Conservation (phyloP, 805 yeast genomes). For the Metschnikowia rubicola region DNA sequence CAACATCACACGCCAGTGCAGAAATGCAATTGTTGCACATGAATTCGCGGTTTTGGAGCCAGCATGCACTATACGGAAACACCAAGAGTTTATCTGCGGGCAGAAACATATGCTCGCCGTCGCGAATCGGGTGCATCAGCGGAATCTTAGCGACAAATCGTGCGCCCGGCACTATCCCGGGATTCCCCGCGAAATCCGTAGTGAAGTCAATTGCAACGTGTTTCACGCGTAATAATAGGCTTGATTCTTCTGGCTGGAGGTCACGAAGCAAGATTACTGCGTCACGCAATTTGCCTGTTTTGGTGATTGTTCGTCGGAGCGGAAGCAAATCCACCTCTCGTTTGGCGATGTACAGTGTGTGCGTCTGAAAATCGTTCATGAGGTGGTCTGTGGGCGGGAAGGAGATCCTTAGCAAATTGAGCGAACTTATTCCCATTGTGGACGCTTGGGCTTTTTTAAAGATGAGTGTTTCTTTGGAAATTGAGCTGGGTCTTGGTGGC, state of each 20-base stretch:
- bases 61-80: conserved; percentile 35
- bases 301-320: conserved; percentile 8
- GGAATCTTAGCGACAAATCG: conserved; percentile 30
- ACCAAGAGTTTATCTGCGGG: conserved; percentile 20
- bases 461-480: neutral
- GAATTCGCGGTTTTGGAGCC: conserved; percentile 19
- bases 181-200: conserved; percentile 3
- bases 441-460: neutral
- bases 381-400: conserved; percentile 1
- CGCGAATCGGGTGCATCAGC: conserved; percentile 12
- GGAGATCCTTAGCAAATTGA: neutral
- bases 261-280: conserved; percentile 10
- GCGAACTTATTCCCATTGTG: neutral
- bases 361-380: conserved; percentile 2
- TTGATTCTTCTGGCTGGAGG: conserved; percentile 5
- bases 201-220: conserved; percentile 15
- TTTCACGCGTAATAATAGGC: conserved; percentile 13
- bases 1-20: conserved; percentile 1
- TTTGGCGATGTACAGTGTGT: conserved; percentile 8
- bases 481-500: neutral
- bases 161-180: conserved; percentile 32
- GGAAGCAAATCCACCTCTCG: conserved; percentile 13
- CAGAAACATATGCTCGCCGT: neutral
- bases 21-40: conserved; percentile 22
- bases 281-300: conserved; percentile 4